A percentile compares a stretch with the other conserved stretches of the same genome.
phyloP scores from a whole-genome alignment of 2,329 filamentous ascomycete species.

The Exophiala bonariae region DNA sequence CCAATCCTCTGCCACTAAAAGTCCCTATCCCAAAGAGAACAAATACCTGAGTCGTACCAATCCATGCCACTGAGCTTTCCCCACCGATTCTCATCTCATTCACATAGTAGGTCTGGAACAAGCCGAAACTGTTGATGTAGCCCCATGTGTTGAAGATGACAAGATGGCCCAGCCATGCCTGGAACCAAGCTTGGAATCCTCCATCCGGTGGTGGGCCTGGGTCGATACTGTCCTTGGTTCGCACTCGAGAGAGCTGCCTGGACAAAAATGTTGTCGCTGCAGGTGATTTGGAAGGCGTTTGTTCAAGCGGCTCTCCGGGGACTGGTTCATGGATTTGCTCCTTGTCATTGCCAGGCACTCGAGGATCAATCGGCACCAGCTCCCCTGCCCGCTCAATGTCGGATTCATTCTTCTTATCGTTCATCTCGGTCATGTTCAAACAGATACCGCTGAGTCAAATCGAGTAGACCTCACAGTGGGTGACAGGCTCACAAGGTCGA shows the following conservation, averaged over 20 bases:
- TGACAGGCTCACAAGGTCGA: too few species aligned
- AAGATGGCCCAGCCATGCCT: conserved; percentile 53
- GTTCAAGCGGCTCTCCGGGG: conserved; percentile 1
- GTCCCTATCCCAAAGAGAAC: conserved; percentile 53
- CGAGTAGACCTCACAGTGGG: too few species aligned
- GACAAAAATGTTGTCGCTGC: conserved; percentile 9
- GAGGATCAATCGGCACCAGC: too few species aligned
- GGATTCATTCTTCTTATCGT: too few species aligned
- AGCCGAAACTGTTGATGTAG: conserved; percentile 54
- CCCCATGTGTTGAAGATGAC: conserved; percentile 60
- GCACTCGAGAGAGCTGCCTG: conserved; percentile 37
- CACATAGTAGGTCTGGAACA: conserved; percentile 56
- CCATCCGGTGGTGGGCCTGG: conserved; percentile 49
- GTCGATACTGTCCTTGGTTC: conserved; percentile 39
- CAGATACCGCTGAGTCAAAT: too few species aligned
- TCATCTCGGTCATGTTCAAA: too few species aligned
- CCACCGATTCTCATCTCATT: conserved; percentile 38
- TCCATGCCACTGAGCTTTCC: conserved; percentile 53
- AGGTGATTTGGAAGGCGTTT: conserved; percentile 1
- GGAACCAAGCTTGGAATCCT: conserved; percentile 55
- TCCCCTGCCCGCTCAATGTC: too few species aligned
- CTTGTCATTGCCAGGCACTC: not conserved
- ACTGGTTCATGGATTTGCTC: not conserved
- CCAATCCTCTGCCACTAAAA: conserved; percentile 51
- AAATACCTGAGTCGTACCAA: conserved; percentile 53